Conservation (phyloP, 2,329 filamentous ascomycete species). For the Graphium sp. region DNA sequence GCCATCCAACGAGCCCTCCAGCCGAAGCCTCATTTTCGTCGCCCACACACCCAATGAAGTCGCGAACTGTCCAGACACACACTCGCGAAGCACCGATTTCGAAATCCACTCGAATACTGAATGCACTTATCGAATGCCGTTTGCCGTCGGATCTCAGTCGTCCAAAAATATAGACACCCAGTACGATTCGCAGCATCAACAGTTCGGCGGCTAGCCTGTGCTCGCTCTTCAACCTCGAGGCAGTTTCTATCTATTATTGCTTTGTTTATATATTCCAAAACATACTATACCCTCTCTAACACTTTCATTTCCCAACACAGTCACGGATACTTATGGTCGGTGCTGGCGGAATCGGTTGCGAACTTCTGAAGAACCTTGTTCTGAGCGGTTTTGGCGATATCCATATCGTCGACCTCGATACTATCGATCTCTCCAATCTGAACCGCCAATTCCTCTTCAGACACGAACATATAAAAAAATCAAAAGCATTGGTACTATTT, state of each 20-base stretch:
- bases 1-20: no score
- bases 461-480: constrained; percentile 93
- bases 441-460: constrained; percentile 96
- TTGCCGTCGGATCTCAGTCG: no score
- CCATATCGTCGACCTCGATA: constrained; percentile 92
- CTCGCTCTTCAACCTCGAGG: constrained; percentile 3
- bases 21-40: no score
- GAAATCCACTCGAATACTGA: constrained; percentile 7
- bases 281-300: constrained; percentile 1
- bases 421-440: constrained; percentile 92
- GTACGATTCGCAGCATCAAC: background rate
- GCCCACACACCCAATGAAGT: background rate
- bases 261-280: background rate
- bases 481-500: constrained; percentile 77
- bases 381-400: constrained; percentile 85
- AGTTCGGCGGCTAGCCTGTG: constrained; percentile 1
- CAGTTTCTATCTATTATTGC: background rate
- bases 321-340: constrained; percentile 84
- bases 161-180: no score
- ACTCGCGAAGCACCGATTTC: background rate
- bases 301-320: constrained; percentile 25
- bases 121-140: no score
- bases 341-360: constrained; percentile 92
- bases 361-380: constrained; percentile 91
- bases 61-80: background rate